A percentile compares a stretch with the other conserved stretches of the same genome.
Conservation (phyloP, 768 basidiomycete genomes). For the Strobilomyces confusus region DNA sequence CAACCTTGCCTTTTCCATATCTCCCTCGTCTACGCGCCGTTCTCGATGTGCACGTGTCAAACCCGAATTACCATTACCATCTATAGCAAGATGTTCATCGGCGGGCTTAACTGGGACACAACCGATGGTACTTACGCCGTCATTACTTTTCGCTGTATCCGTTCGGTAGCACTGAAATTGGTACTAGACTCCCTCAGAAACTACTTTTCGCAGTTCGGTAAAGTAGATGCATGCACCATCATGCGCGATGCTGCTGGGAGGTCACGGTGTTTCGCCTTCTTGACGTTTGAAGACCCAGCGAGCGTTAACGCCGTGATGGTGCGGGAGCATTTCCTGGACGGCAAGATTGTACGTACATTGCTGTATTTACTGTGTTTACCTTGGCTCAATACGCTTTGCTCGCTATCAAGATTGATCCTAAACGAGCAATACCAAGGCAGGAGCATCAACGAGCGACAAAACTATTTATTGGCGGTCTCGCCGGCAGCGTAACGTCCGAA, state of each 20-base stretch:
- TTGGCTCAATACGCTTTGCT: slow-evolving; percentile 19
- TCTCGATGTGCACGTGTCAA: slow-evolving; percentile 25
- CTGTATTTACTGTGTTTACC: slow-evolving; percentile 19
- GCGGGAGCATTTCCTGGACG: slow-evolving; percentile 91
- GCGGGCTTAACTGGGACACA: slow-evolving; percentile 99
- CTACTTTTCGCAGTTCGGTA: slow-evolving; percentile 95
- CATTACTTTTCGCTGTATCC: slow-evolving; percentile 33
- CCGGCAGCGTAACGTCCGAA: slow-evolving; percentile 89
- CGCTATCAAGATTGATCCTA: slow-evolving; percentile 88
- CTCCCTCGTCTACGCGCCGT: slow-evolving; percentile 24
- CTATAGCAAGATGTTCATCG: slow-evolving; percentile 99
- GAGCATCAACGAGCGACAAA: slow-evolving; percentile 93
- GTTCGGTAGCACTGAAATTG: slow-evolving; percentile 43
- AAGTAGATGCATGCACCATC: slow-evolving; percentile 96
- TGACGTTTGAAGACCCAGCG: slow-evolving; percentile 91
- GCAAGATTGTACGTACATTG: slow-evolving; percentile 79
- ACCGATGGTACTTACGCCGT: slow-evolving; percentile 80
- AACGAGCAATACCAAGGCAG: slow-evolving; percentile 94
- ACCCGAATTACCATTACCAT: slow-evolving; percentile 24
- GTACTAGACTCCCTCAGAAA: slow-evolving; percentile 67
- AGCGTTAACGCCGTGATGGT: slow-evolving; percentile 96
- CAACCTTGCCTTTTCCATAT: slow-evolving; percentile 47
- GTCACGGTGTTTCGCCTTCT: slow-evolving; percentile 95
- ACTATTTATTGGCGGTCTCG: slow-evolving; percentile 92
- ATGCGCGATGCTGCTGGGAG: slow-evolving; percentile 96